Base-by-base conservation (phyloP, 2,329 filamentous ascomycete genomes). In the Pseudocercospora pini-densiflorae region DNA sequence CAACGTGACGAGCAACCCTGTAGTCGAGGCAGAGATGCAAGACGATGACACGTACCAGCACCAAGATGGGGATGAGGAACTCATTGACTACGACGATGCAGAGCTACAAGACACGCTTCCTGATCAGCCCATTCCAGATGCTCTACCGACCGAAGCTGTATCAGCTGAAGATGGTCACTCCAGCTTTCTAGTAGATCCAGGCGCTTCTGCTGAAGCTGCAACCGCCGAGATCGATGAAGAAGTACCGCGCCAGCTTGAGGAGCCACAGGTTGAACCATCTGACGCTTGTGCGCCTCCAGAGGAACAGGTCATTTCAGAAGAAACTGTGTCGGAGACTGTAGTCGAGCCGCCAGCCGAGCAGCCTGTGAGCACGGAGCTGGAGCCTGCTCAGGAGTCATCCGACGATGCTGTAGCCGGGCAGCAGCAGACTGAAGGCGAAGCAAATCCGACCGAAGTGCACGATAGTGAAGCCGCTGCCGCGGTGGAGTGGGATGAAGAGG, bases 1-100 rank as follows among this genome's bases (percentile, higher is more conserved):
- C 12, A 64, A 74, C 4, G 75, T 73, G 14, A 77, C 78, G 36
- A 74, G 76, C 31, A 73, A 74, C 14, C 70, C 67, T 7, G 60
- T 68, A 27, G 60, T 64, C 47, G 70, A 71, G 61, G 77, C 78
- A 62, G 74, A 73, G 40, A 73, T 74, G 72, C 70, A 72, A 36
- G 75, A 78, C 65, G 71, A 72, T 33, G 71, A 69, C 49, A 55
- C 62, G 5, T 55, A 61, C 24, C 59, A 67, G 27, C 49, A 62
- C 16, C 61, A 67, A 33, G 54, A 64, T 14, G 53, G 65, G 24
- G 77, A 79, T 59, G 77, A 79, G 61, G 77, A 79, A 58, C 71
- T 79, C n/a, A 76, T 78, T 59, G 78, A 79, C 60, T 78, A 77
- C 59, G 72, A 71, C 45, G 77, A 79, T 58, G 74, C 77, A 8